Evolutionary conservation across 139 green algal genomes (phyloP), one percentile per base, ranked within the genome.

Genomic region (Volvox reticuliferus): DNA sequence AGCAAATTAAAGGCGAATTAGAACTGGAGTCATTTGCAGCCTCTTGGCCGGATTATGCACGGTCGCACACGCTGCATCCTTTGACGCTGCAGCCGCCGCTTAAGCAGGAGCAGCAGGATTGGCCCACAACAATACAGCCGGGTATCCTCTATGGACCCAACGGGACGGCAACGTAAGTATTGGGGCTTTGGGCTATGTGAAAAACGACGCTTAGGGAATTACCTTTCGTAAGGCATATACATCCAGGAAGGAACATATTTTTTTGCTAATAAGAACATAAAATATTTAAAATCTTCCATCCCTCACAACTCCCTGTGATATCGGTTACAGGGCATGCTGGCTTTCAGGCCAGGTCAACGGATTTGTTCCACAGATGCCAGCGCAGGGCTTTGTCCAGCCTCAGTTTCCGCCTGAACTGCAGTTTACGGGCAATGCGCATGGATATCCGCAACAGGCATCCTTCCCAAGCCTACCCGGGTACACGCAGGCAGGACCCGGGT

Each of bases 321-420:
- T 55, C 44, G 9, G 9, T 26, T 55, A 21, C 85, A 89, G 85
- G 44, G 5, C 71, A 0, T 82, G 83, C 83, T 89, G 85, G 85
- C n/a, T 89, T 36, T 50, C 85, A 1, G 85, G 69, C 13, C 85
- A 82, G 18, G 37, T 89, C 6, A 89, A 89, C 44, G 85, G 85
- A n/a, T 73, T 82, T 30, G 69, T 89, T 19, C 69, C 69, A 12
- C 85, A 82, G 85, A 9, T 68, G 28, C 30, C 37, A 71, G 36
- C n/a, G 18, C 85, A 82, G n/a, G 37, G 28, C 28, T 89, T 55
- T 28, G 30, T 35, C 9, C 69, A 73, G 44, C 35, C 85, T 30
- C 85, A 89, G 19, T 89, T 62, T 68, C 17, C 85, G 9, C 2
- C 85, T 14, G 85, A 82, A 2, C 28, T 89, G 28, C 85, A 82